Conservation (phyloP, 176 grass and related monocot genomes). For the Bolboschoenus planiculmis region DNA sequence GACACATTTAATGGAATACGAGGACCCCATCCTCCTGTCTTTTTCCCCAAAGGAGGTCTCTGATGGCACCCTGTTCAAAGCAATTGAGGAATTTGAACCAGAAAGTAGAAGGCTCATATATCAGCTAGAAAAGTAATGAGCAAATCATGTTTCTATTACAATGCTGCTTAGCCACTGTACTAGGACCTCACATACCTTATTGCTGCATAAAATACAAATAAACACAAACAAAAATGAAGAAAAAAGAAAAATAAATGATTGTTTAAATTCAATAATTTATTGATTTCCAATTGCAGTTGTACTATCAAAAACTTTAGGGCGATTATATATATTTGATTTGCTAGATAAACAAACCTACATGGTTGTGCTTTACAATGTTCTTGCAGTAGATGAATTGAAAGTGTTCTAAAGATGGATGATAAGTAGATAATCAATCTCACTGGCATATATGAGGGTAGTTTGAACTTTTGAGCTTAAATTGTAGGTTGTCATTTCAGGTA, state of each 20-base stretch:
- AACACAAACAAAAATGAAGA: background rate
- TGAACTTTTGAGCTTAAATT: background rate
- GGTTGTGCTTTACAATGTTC: too few relatives aligned
- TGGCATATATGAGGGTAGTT: background rate
- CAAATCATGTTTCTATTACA: slow-evolving; percentile 9
- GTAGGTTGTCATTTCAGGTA: slow-evolving; percentile 38
- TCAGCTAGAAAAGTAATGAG: slow-evolving; percentile 77
- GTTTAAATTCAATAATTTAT: background rate
- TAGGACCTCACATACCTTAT: slow-evolving; percentile 7
- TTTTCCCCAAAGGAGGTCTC: slow-evolving; percentile 94
- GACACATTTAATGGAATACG: slow-evolving; percentile 60
- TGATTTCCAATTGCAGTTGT: background rate
- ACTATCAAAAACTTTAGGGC: background rate
- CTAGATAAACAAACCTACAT: background rate
- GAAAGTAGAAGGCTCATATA: slow-evolving; percentile 65
- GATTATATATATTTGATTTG: background rate
- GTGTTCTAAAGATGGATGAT: background rate
- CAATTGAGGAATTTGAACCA: slow-evolving; percentile 77
- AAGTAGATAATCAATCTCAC: background rate
- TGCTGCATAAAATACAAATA: slow-evolving; percentile 20
- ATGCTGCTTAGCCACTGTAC: background rate
- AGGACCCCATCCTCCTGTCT: slow-evolving; percentile 68
- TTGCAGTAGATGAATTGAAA: background rate
- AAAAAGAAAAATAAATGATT: background rate
- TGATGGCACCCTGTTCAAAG: slow-evolving; percentile 92